These are phyloP conservation scores for Lomentospora prolificans DNA, from an alignment of 2,329 filamentous ascomycete genomes.

Conservation along the genomic window DNA sequence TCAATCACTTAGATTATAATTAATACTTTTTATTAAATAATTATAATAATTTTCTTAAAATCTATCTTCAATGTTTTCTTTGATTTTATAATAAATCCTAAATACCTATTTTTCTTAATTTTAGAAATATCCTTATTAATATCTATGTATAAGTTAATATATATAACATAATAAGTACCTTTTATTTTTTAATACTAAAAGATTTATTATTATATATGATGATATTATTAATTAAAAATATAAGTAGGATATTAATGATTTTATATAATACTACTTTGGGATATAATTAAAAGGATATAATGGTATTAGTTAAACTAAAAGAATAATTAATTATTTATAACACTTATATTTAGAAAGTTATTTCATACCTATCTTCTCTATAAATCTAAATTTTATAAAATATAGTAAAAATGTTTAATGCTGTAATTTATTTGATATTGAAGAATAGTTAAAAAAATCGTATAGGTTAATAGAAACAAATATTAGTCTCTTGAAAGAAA, in stretches of 20 bases:
- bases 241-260: neutral
- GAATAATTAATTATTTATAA: slow-evolving; percentile 5
- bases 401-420: neutral
- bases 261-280: neutral
- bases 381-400: too few relatives aligned
- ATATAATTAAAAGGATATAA: neutral
- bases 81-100: neutral
- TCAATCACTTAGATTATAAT: too few relatives aligned
- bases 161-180: neutral
- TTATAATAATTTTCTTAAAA: neutral
- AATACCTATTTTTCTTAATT: neutral
- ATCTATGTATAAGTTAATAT: neutral
- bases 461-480: too few relatives aligned
- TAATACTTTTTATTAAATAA: neutral
- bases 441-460: neutral
- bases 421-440: neutral
- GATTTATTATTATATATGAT: neutral
- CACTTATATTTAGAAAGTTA: neutral
- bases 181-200: neutral
- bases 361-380: too few relatives aligned
- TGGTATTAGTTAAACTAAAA: neutral
- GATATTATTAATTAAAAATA: neutral
- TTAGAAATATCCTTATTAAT: neutral
- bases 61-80: neutral
- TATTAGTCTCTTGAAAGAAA: neutral